phyloP scores from a whole-genome alignment of 225 moss, liverwort and hornwort species.

The Anthoceros angustus region DNA sequence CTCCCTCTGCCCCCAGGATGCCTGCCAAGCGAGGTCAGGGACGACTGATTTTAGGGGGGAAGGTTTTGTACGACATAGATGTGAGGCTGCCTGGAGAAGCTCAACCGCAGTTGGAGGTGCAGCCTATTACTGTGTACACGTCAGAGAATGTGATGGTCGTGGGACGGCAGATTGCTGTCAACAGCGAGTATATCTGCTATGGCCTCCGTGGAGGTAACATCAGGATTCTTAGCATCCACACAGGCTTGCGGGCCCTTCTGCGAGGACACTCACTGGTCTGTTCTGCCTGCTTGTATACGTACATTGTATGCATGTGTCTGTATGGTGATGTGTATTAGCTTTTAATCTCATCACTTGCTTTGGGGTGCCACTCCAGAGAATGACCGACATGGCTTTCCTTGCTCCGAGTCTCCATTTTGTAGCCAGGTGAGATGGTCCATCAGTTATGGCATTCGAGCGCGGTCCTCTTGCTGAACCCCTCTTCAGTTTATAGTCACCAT shows the following conservation, averaged over 20 bases:
- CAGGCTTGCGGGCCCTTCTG: conserved; percentile 56
- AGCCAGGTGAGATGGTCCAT: conserved; percentile 23
- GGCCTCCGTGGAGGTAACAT: conserved; percentile 66
- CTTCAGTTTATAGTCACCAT: conserved; percentile 5
- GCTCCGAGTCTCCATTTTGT: conserved; percentile 28
- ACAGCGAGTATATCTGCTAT: conserved; percentile 71
- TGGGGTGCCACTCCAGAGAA: conserved; percentile 20
- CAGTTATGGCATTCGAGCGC: conserved; percentile 10
- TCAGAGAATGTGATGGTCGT: conserved; percentile 56
- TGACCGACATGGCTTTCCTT: conserved; percentile 40
- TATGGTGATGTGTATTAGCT: not conserved
- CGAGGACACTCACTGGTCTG: conserved; percentile 50
- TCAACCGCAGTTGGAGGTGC: conserved; percentile 52
- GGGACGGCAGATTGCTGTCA: conserved; percentile 84
- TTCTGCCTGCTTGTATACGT: not conserved
- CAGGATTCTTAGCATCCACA: conserved; percentile 74
- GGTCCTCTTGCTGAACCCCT: not conserved
- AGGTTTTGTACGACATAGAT: conserved; percentile 62
- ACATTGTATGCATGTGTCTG: not conserved
- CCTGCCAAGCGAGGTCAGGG: conserved; percentile 43
- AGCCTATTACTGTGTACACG: conserved; percentile 55
- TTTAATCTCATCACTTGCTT: not conserved
- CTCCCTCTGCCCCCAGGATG: conserved; percentile 28
- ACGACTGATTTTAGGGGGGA: conserved; percentile 50
- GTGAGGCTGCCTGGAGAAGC: conserved; percentile 49